Conservation (phyloP, 1,284 basidiomycete species). For the Phlebopus sp. region DNA sequence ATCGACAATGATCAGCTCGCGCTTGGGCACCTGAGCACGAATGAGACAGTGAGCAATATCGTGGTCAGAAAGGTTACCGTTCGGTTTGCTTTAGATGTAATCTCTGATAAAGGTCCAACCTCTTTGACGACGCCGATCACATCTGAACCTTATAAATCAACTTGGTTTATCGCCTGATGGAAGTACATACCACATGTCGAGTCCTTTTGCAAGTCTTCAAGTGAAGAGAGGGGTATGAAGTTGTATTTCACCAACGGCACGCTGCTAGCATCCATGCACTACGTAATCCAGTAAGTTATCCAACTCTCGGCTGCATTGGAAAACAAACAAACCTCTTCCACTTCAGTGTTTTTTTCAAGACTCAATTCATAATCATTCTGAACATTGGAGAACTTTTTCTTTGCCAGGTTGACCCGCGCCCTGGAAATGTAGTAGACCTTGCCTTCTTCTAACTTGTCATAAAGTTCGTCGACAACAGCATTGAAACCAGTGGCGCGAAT, state of each 20-base stretch:
- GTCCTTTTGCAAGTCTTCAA: conserved; percentile 74
- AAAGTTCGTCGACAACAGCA: conserved; percentile 80
- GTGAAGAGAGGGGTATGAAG: conserved; percentile 68
- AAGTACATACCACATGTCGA: conserved; percentile 64
- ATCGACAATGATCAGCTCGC: conserved; percentile 89
- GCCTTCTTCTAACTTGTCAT: conserved; percentile 83
- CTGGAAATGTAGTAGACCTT: conserved; percentile 93
- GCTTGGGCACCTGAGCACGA: conserved; percentile 67
- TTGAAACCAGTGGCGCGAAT: conserved; percentile 95
- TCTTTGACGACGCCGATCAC: conserved; percentile 86
- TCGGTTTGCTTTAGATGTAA: conserved; percentile 74
- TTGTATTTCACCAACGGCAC: conserved; percentile 83
- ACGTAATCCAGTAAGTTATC: conserved; percentile 8
- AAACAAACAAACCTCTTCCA: conserved; percentile 63
- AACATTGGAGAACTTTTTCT: conserved; percentile 94
- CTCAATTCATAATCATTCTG: conserved; percentile 93
- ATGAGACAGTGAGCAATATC: conserved; percentile 4
- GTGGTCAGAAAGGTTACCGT: conserved; percentile 43
- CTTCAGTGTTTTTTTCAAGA: conserved; percentile 81
- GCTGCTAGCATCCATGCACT: conserved; percentile 77
- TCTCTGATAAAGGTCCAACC: conserved; percentile 62
- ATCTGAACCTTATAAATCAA: conserved; percentile 47
- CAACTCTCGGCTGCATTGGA: background rate
- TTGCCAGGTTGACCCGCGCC: conserved; percentile 91
- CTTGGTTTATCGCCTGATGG: background rate